These are phyloP conservation scores for Scedosporium boydii DNA, from an alignment of 2,329 filamentous ascomycete genomes.

Conservation along the genomic window DNA sequence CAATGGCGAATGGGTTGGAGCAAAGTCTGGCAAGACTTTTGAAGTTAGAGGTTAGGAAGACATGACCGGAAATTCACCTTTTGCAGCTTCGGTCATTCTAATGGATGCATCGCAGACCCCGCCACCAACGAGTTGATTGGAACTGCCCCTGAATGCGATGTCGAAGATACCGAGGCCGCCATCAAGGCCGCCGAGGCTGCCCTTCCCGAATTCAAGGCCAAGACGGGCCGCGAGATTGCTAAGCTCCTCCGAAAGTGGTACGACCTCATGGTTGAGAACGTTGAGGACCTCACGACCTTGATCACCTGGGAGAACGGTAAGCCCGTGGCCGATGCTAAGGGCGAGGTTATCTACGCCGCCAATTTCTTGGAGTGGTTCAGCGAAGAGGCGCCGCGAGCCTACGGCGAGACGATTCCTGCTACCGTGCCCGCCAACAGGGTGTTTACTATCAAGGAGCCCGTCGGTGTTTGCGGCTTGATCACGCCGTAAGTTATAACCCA, in stretches of 20 bases:
- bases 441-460: slow-evolving; percentile 21
- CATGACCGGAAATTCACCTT: too few relatives aligned
- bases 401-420: slow-evolving; percentile 39
- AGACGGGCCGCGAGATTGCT: slow-evolving; percentile 65
- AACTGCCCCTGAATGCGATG: slow-evolving; percentile 74
- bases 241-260: slow-evolving; percentile 73
- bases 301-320: slow-evolving; percentile 90
- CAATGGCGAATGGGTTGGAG: slow-evolving; percentile 85
- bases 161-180: slow-evolving; percentile 67
- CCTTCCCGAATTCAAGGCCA: slow-evolving; percentile 59
- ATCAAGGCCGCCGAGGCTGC: slow-evolving; percentile 77
- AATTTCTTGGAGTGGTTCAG: slow-evolving; percentile 56
- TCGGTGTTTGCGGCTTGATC: slow-evolving; percentile 25
- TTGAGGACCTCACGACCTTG: slow-evolving; percentile 69
- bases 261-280: slow-evolving; percentile 67
- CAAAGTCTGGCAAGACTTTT: slow-evolving; percentile 84
- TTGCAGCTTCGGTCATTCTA: background rate
- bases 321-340: slow-evolving; percentile 50
- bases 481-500: slow-evolving; percentile 14
- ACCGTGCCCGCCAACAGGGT: slow-evolving; percentile 48
- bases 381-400: slow-evolving; percentile 49
- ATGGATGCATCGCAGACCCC: slow-evolving; percentile 50
- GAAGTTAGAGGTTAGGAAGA: slow-evolving; percentile 57
- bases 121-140: slow-evolving; percentile 74
- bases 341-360: slow-evolving; percentile 48